Evolutionary conservation across 768 basidiomycete species (phyloP).

Genomic region (Leccinum disarticulatum): DNA sequence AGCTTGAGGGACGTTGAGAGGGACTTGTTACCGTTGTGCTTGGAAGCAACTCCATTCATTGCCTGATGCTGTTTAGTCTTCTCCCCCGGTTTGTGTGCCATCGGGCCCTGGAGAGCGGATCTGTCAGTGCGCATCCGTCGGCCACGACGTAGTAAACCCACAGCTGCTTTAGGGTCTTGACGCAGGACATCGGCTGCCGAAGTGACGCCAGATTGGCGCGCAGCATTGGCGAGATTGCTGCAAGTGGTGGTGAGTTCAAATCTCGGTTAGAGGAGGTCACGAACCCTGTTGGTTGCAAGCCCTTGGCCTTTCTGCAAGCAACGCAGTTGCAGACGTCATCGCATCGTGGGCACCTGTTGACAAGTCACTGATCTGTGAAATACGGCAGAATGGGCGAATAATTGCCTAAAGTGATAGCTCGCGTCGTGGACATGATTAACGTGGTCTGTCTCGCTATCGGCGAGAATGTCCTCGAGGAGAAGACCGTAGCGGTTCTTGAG

Average conservation of each 20-base stretch:
- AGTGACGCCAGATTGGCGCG: conserved; percentile 38
- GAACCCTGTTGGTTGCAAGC: conserved; percentile 60
- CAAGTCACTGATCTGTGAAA: conserved; percentile 15
- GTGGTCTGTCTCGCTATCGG: conserved; percentile 30
- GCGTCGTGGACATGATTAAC: conserved; percentile 30
- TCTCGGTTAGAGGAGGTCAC: conserved; percentile 17
- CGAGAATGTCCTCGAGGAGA: conserved; percentile 43
- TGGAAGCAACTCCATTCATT: conserved; percentile 3
- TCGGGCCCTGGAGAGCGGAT: conserved; percentile 24
- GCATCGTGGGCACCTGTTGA: conserved; percentile 66
- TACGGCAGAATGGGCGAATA: conserved; percentile 11
- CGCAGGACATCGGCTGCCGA: conserved; percentile 41
- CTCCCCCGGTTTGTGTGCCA: conserved; percentile 27
- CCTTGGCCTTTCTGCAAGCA: conserved; percentile 61
- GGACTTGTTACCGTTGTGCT: conserved; percentile 8
- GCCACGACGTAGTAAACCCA: conserved; percentile 14
- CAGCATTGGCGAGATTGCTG: conserved; percentile 40
- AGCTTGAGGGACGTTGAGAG: conserved; percentile 14
- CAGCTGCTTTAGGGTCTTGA: conserved; percentile 33
- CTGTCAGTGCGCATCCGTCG: conserved; percentile 9
- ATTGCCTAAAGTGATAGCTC: conserved; percentile 55
- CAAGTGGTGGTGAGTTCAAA: conserved; percentile 9
- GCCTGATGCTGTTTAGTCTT: conserved; percentile 13
- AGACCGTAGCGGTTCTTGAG: conserved; percentile 65
- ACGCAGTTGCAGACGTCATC: conserved; percentile 66